Conservation (phyloP, 805 yeast species). For the Candida stauntonica region DNA sequence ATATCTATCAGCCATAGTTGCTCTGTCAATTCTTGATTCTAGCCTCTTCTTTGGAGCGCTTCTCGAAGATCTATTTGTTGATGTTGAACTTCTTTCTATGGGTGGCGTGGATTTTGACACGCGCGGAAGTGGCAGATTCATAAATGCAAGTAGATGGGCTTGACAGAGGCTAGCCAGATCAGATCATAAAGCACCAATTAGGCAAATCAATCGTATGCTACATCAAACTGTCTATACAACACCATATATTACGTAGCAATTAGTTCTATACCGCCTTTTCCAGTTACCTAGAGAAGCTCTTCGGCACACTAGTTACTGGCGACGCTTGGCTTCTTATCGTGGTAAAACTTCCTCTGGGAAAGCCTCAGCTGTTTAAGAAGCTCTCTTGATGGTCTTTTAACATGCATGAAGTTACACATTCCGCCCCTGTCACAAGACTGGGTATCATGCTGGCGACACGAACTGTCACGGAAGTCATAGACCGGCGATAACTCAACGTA, state of each 20-base stretch:
- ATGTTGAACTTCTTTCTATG: too few species aligned
- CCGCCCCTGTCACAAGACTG: slow-evolving; percentile 72
- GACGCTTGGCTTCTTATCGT: too few species aligned
- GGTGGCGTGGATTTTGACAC: neutral
- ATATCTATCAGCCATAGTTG: slow-evolving; percentile 95
- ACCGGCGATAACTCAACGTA: slow-evolving; percentile 80
- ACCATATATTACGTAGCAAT: too few species aligned
- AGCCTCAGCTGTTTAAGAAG: slow-evolving; percentile 39
- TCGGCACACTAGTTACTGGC: too few species aligned
- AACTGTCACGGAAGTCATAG: slow-evolving; percentile 60
- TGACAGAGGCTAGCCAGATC: too few species aligned
- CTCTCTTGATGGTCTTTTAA: slow-evolving; percentile 47
- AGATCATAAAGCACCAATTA: too few species aligned
- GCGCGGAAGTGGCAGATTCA: slow-evolving; percentile 1
- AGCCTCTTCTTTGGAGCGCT: neutral
- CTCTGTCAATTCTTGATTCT: neutral
- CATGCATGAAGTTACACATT: slow-evolving; percentile 84
- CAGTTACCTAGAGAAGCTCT: too few species aligned
- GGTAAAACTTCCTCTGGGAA: slow-evolving; percentile 33
- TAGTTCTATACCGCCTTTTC: too few species aligned
- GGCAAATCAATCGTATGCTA: too few species aligned
- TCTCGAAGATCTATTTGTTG: too few species aligned
- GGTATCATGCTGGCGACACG: slow-evolving; percentile 67
- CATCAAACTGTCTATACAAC: too few species aligned
- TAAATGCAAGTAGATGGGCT: too few species aligned